Evolutionary conservation across 345 rosid species (phyloP).

Genomic region (Garcia nutans): DNA sequence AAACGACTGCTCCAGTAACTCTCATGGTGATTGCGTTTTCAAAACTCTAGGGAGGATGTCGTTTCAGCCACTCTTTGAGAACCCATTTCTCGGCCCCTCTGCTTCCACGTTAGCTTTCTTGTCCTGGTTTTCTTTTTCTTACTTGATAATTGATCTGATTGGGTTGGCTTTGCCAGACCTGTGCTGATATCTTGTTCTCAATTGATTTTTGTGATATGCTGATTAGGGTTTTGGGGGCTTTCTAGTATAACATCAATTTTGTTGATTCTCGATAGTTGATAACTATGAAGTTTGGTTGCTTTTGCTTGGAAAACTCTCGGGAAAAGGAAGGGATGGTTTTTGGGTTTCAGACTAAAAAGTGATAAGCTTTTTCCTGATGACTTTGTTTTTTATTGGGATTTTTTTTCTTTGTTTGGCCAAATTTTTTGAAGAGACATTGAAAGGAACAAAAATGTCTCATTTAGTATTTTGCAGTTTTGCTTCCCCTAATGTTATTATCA

Average conservation of each 20-base stretch:
- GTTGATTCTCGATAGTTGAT: not conserved
- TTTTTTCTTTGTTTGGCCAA: not conserved
- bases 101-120: conserved; percentile 60
- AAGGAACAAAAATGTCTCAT: not conserved
- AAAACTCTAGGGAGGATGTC: conserved; percentile 47
- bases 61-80: conserved; percentile 80
- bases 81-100: conserved; percentile 86
- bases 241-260: not conserved
- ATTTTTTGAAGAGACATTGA: not conserved
- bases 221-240: not conserved
- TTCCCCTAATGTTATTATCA: not conserved
- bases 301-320: too few species aligned
- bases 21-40: conserved; percentile 54
- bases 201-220: not conserved
- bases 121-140: not conserved
- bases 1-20: conserved; percentile 57
- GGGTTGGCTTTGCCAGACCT: not conserved
- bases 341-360: not conserved
- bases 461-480: not conserved
- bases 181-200: too few species aligned
- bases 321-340: too few species aligned
- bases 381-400: not conserved
- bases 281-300: too few species aligned
- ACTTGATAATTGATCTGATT: not conserved
- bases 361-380: not conserved